A percentile compares a stretch with the other conserved stretches of the same genome.
Evolutionary conservation across 2,329 filamentous ascomycete genomes (phyloP).

Genomic region (Penicillium sp.): DNA sequence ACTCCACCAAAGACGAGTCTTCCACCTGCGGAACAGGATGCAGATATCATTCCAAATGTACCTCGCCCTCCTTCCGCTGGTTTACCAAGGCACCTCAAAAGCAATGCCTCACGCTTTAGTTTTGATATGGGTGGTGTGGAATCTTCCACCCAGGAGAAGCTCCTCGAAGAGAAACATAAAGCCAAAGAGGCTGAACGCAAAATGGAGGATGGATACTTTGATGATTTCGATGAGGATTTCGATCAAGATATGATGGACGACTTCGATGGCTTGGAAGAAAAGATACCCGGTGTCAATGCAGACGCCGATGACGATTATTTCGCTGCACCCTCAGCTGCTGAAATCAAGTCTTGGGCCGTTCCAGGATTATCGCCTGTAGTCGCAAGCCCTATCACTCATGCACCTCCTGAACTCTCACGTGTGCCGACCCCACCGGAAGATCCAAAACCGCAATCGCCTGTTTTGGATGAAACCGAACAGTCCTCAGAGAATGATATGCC

Average conservation of each 20-base stretch:
- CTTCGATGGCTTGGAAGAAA: constrained; percentile 51
- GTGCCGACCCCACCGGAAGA: constrained; percentile 1
- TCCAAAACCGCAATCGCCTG: background rate
- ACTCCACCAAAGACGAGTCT: constrained; percentile 7
- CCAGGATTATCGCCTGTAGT: constrained; percentile 43
- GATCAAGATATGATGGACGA: constrained; percentile 51
- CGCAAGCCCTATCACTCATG: constrained; percentile 37
- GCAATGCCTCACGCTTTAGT: constrained; percentile 67
- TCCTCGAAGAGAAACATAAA: constrained; percentile 67
- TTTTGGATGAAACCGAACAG: background rate
- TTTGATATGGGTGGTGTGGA: constrained; percentile 65
- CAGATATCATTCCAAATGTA: constrained; percentile 37
- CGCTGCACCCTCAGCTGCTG: constrained; percentile 29
- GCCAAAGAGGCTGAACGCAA: constrained; percentile 53
- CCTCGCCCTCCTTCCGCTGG: constrained; percentile 33
- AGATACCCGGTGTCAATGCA: constrained; percentile 53
- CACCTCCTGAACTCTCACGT: constrained; percentile 19
- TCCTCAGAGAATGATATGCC: background rate
- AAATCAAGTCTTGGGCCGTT: constrained; percentile 37
- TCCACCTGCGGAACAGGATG: constrained; percentile 24
- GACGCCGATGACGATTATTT: constrained; percentile 50
- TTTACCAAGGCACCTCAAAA: constrained; percentile 54
- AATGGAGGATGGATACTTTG: constrained; percentile 36
- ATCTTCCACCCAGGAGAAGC: constrained; percentile 63
- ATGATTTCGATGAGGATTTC: constrained; percentile 50